A percentile compares a stretch with the other conserved stretches of the same genome.
phyloP scores from a whole-genome alignment of 163 green algal genomes.

The Scenedesmus sp. region DNA sequence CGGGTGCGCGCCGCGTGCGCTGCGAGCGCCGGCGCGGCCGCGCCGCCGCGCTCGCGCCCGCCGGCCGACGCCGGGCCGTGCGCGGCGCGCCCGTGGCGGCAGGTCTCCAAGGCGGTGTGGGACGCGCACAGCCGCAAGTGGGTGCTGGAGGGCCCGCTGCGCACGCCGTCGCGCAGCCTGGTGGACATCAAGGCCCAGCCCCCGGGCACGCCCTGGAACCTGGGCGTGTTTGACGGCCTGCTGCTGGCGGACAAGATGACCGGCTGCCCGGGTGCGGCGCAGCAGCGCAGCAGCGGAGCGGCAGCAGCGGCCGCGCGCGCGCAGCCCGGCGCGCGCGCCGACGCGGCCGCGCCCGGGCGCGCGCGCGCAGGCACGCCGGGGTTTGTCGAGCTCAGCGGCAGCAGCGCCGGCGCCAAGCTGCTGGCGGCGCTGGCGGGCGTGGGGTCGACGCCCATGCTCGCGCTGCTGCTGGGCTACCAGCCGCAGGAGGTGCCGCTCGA shows the following conservation, averaged over 20 bases:
- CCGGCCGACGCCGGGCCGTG: no score
- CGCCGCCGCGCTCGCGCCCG: no score
- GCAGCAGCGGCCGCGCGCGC: not conserved
- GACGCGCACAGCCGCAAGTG: conserved; percentile 33
- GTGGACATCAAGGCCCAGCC: conserved; percentile 20
- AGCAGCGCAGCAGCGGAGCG: not conserved
- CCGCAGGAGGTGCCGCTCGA: not conserved
- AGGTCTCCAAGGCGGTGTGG: conserved; percentile 25
- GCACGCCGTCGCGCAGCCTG: not conserved
- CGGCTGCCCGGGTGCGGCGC: not conserved
- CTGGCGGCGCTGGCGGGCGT: conserved; percentile 12
- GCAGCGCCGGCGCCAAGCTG: conserved; percentile 18
- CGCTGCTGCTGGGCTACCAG: conserved; percentile 39
- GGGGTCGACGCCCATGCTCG: not conserved
- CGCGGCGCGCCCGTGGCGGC: not conserved
- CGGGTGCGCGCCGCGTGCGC: conserved; percentile 3
- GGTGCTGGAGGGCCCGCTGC: conserved; percentile 41
- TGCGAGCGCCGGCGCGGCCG: no score
- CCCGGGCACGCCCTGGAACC: conserved; percentile 44
- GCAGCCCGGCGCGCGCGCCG: not conserved
- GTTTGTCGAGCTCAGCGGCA: conserved; percentile 25
- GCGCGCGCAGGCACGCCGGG: conserved; percentile 32
- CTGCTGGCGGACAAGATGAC: conserved; percentile 48
- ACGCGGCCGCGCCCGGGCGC: no score
- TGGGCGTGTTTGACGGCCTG: conserved; percentile 45